Base-by-base conservation (phyloP, 129 eudicot genomes). In the Dittrichia graveolens region DNA sequence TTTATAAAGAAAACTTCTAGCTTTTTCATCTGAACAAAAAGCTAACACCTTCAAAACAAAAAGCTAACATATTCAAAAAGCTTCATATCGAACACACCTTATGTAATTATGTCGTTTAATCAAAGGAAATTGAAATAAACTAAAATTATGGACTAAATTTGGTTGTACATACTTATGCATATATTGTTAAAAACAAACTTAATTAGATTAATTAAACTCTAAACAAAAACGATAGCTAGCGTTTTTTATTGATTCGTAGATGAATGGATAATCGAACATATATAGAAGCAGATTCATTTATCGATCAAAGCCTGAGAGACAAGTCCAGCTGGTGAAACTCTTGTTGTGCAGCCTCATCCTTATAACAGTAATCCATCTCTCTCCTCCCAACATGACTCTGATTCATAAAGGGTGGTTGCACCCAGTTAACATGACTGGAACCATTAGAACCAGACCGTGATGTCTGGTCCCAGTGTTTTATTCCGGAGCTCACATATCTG, bases 401-500 rank as follows among this genome's bases (percentile, higher is more conserved):
- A 42, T 54, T 67, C 14, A 19, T 48, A 19, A 8, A 61, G 18
- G 63, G 61, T 15, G 74, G 78, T 59, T 80, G 85, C 44, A 70
- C 72, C 76, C 81, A 69, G 48, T 56, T 75, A 50, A 61, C 83
- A 48, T 64, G 75, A 77, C 61, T 71, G 24, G 78, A 65, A 34
- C 74, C 73, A 65, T 59, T 49, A 4, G 77, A 61, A 60, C 62
- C 69, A 0, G 80, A 71, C 76, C 67, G 18, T 12, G 89, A 56
- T 42, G 67, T 73, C 54, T 73, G 84, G 46, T 55, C 80, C 74
- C 66, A 54, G 35, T 80, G 72, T 31, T 50, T 66, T 11, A 71
- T 61, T 0, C 71, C 57, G 1, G 88, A 74, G 31, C 69, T 82
- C 35, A 79, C 34, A 68, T 83, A 89, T 76, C 86, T 70, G 72